Percentiles rank a stretch among this genome's conserved stretches.
Evolutionary conservation across 2,329 filamentous ascomycete genomes (phyloP).

Genomic region (Penicillium frequentans): DNA sequence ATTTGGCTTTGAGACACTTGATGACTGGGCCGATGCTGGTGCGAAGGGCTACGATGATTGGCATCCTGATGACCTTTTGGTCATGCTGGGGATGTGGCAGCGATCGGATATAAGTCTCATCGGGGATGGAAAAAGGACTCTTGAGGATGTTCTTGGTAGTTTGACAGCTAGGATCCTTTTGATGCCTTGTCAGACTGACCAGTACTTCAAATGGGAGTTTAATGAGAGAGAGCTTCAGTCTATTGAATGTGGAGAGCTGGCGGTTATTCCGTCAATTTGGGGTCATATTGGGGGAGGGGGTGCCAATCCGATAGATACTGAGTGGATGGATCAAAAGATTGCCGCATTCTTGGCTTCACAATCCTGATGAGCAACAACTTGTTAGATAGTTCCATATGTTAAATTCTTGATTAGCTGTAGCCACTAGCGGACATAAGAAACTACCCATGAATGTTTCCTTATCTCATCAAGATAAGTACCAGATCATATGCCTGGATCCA

Average conservation of each 20-base stretch:
- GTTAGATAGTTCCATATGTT: no score
- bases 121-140: constrained; percentile 17
- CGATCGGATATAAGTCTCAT: constrained; percentile 37
- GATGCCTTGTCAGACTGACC: constrained; percentile 39
- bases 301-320: constrained; percentile 21
- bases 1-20: constrained; percentile 37
- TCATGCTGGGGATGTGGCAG: constrained; percentile 49
- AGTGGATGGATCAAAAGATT: constrained; percentile 30
- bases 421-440: no score
- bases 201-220: constrained; percentile 36
- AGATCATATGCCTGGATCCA: no score
- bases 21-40: constrained; percentile 37
- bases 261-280: constrained; percentile 33
- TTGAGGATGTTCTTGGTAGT: constrained; percentile 19
- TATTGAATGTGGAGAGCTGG: constrained; percentile 22
- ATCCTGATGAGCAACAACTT: no score
- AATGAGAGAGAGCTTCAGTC: constrained; percentile 21
- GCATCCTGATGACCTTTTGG: constrained; percentile 47
- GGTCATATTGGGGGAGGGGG: constrained; percentile 34
- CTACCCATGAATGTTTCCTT: no score
- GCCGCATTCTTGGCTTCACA: constrained; percentile 15
- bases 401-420: no score
- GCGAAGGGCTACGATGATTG: constrained; percentile 39
- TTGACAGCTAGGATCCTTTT: constrained; percentile 32
- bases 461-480: no score